phyloP scores from a whole-genome alignment of 768 basidiomycete genomes.

The Termitomyces sp. region DNA sequence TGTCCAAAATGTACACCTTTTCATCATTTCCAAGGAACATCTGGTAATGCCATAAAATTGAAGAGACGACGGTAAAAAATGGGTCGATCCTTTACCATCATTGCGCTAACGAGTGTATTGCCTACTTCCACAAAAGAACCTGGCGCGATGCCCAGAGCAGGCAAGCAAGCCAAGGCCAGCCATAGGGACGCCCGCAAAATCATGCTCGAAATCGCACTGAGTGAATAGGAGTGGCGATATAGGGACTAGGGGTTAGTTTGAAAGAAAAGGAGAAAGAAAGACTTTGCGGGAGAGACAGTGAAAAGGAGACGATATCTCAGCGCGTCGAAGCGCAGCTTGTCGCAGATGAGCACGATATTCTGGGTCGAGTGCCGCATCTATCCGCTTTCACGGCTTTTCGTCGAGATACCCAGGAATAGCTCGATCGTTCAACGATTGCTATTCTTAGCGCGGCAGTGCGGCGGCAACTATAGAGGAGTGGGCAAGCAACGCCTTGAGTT shows the following conservation, averaged over 20 bases:
- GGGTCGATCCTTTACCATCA: slow-evolving; percentile 42
- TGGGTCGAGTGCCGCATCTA: not conserved
- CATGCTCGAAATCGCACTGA: not conserved
- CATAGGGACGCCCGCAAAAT: slow-evolving; percentile 26
- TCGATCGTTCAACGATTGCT: not conserved
- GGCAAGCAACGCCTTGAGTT: not conserved
- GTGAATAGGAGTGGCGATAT: not conserved
- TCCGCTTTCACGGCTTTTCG: not conserved
- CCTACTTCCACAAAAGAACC: slow-evolving; percentile 49
- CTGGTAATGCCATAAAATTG: slow-evolving; percentile 30
- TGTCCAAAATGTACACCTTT: slow-evolving; percentile 88
- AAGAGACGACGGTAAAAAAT: not conserved
- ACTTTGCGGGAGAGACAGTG: slow-evolving; percentile 1
- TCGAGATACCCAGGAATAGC: slow-evolving; percentile 1
- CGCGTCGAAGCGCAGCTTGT: slow-evolving; percentile 3
- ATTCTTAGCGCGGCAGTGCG: not conserved
- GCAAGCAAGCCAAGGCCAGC: slow-evolving; percentile 33
- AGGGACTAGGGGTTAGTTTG: slow-evolving; percentile 7
- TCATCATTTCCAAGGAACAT: slow-evolving; percentile 78
- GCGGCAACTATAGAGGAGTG: not conserved
- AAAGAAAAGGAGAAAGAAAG: slow-evolving; percentile 2
- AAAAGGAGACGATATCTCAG: not conserved
- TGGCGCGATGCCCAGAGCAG: slow-evolving; percentile 31
- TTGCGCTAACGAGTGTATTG: slow-evolving; percentile 44
- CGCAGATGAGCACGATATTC: not conserved